phyloP scores from a whole-genome alignment of 139 green algal genomes.

The Eudorina sp. region DNA sequence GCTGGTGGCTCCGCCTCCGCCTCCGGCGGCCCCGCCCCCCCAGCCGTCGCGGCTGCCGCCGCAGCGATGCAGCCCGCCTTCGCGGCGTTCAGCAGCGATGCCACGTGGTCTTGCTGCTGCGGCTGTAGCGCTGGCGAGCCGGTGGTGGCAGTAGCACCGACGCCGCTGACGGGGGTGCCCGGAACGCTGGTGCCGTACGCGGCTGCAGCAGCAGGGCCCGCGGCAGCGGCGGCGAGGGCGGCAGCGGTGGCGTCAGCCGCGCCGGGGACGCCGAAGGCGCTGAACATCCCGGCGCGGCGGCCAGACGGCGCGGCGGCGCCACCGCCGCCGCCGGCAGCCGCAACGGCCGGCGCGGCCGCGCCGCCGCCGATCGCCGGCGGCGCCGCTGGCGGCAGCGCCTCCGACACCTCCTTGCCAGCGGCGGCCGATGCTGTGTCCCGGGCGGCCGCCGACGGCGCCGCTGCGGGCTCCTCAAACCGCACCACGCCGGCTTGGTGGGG shows the following conservation, averaged over 20 bases:
- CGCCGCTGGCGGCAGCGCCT: no score
- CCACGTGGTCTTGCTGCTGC: background rate
- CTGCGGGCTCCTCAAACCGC: no score
- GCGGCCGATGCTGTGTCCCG: no score
- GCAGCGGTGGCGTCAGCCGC: conserved; percentile 1
- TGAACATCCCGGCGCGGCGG: background rate
- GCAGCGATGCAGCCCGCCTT: background rate
- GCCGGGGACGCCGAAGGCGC: background rate
- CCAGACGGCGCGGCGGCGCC: background rate
- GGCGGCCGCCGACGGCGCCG: no score
- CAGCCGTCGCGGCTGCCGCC: background rate
- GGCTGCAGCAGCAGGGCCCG: background rate
- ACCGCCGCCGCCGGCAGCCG: background rate
- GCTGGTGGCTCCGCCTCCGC: no score
- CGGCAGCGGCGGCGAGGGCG: background rate
- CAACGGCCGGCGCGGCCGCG: background rate
- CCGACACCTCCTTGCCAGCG: no score
- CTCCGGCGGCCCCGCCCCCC: no score
- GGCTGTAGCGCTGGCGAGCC: no score
- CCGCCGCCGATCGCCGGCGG: no score
- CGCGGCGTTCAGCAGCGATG: background rate
- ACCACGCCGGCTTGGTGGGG: no score
- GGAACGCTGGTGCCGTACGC: background rate
- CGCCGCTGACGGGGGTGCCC: background rate
- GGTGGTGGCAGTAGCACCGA: no score